Base-by-base conservation (phyloP, 1,139 yeast genomes). In the Pichia sp. region DNA sequence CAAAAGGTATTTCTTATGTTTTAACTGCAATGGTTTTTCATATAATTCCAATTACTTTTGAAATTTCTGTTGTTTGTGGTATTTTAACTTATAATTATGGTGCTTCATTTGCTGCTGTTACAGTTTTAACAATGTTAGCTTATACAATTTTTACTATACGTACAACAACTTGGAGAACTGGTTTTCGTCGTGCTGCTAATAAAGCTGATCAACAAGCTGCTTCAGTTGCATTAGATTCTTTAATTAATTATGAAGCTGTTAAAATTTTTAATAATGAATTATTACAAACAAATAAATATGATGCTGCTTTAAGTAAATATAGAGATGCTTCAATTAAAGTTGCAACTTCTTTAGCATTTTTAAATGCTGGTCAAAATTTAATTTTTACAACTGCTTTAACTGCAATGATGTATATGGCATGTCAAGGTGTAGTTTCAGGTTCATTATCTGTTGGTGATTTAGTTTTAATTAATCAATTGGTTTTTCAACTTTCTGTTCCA, bases 401-500 rank as follows among this genome's bases (percentile, higher is more conserved):
- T 1, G 89, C 83, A 2, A 92, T 94, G 95, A 94, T 92, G 98
- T 92, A 86, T 63, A 82, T 92, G 96, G 97, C 97, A n/a, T 89
- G 97, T 58, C 80, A 80, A 49, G 97, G 97, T 29, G 95, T 92
- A 12, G 80, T 89, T 11, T 66, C 76, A 4, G 97, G 97, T 0
- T 66, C 78, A 1, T 70, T 92, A 48, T 83, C 95, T 2, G 97
- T 94, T 20, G 99, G 99, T 53, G 98, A 92, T 62, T 71, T 92
- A 59, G 98, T 92, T n/a, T 72, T 94, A 51, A 90, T 92, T 53
- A 94, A 94, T 64, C 98, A 94, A 66, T 73, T 94, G 47, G 97
- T 92, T 10, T 92, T 92, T 70, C 99, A 92, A 67, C 74, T 92
- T 42, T 85, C 96, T 32, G 95, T 92, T 16, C 98, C 98, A 1